Evolutionary conservation across 2,329 filamentous ascomycete genomes (phyloP).

Genomic region (Colletotrichum chlorophyti): DNA sequence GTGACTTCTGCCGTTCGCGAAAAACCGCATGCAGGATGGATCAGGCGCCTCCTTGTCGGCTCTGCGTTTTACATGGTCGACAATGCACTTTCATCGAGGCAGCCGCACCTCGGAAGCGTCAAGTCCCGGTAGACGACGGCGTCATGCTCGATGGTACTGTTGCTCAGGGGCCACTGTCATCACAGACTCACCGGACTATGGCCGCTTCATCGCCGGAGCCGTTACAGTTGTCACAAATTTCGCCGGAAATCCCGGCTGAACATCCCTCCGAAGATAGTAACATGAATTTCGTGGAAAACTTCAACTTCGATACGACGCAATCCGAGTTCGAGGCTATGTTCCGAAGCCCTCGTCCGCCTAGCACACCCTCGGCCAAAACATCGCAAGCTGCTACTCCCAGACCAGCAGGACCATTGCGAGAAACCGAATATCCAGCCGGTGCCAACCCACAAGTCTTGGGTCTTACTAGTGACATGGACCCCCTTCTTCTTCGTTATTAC

Average conservation of each 20-base stretch:
- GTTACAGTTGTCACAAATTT: neutral
- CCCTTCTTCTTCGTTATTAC: slow-evolving; percentile 28
- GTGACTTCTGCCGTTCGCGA: slow-evolving; percentile 52
- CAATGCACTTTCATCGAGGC: slow-evolving; percentile 52
- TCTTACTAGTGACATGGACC: slow-evolving; percentile 30
- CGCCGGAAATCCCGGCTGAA: too few relatives aligned
- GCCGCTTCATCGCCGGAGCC: neutral
- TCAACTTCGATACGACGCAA: slow-evolving; percentile 22
- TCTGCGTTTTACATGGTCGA: slow-evolving; percentile 48
- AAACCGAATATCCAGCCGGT: neutral
- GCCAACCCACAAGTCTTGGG: slow-evolving; percentile 16
- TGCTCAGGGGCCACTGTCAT: neutral
- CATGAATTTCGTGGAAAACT: neutral
- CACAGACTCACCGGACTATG: neutral
- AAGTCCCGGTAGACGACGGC: neutral
- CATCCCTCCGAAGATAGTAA: neutral
- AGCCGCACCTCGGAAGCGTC: slow-evolving; percentile 27
- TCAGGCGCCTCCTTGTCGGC: slow-evolving; percentile 46
- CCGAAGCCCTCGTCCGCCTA: neutral
- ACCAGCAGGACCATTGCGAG: neutral
- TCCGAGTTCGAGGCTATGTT: slow-evolving; percentile 24
- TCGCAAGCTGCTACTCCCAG: neutral
- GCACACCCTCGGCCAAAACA: neutral
- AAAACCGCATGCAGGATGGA: slow-evolving; percentile 53
- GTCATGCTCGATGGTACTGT: neutral